Evolutionary conservation across 2,329 filamentous ascomycete species (phyloP), one percentile per base, ranked within the genome.

Genomic region (Fusarium zealandicum): DNA sequence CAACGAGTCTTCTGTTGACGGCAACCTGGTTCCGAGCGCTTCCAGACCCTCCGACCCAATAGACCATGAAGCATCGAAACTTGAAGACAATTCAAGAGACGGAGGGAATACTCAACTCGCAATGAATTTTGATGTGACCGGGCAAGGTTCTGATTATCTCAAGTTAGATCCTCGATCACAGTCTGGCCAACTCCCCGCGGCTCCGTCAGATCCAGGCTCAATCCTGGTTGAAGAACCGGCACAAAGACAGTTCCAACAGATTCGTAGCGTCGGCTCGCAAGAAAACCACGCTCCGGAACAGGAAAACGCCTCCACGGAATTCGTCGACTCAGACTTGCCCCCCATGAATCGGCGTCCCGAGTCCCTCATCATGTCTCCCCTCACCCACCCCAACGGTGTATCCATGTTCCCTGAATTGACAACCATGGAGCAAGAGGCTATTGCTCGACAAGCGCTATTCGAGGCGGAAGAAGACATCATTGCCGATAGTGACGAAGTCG

Each of bases 301-400:
- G 22, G 25, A 17, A 36, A 36, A 47, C 32, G 27, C 46, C 13
- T 37, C 42, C 27, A 48, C 51, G 20, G 20, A 31, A 14, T 43
- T 33, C 17, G 38, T 35, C 7, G 28, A 32, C 5, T 14, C 45
- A 11, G 43, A 33, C 6, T 39, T 41, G 8, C 25, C 54, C 14
- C 44, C n/a, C 9, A 43, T 42, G 27, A 17, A 47, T 25, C 56
- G 41, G 36, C 54, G 61, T 32, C 62, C 51, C 12, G 55, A 61
- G 13, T 65, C 70, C 5, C 52, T 61, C 5, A 37, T 70, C 5
- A 55, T 62, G 6, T 63, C 66, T 7, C 72, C 69, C n/a, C 57
- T 76, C 46, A 74, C 68, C 0, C 73, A 76, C 41, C 74, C 73
- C 12, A 76, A 76, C 38, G 74, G 74, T 5, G 35, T 67, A 7